A percentile compares a stretch with the other conserved stretches of the same genome.
Evolutionary conservation across 1,139 yeast genomes (phyloP).

Genomic region (Citeromyces siamensis): DNA sequence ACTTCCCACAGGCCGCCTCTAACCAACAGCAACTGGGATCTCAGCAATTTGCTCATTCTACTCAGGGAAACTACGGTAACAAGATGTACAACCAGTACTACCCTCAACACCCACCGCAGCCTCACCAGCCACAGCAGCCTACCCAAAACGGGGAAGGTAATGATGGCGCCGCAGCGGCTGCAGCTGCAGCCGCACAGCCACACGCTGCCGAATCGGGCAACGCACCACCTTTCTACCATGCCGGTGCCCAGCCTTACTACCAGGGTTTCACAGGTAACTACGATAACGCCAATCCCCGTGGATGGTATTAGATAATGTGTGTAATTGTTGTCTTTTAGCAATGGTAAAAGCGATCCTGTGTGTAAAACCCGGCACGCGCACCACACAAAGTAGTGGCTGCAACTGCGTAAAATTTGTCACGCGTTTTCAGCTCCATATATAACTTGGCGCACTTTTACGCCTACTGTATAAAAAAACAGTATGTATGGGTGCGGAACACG

Average conservation of each 20-base stretch:
- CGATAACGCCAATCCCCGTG: slow-evolving; percentile 11
- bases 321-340: background rate
- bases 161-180: slow-evolving; percentile 10
- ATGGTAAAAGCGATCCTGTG: background rate
- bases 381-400: slow-evolving; percentile 1
- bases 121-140: slow-evolving; percentile 1
- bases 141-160: too few species aligned
- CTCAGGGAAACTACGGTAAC: slow-evolving; percentile 4
- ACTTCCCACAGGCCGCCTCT: slow-evolving; percentile 5
- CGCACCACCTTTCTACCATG: slow-evolving; percentile 9
- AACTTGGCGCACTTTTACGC: too few species aligned
- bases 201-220: slow-evolving; percentile 10
- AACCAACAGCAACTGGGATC: slow-evolving; percentile 3
- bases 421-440: too few species aligned
- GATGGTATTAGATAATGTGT: slow-evolving; percentile 12
- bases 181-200: slow-evolving; percentile 8
- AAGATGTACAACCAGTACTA: slow-evolving; percentile 6
- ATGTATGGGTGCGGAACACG: too few species aligned
- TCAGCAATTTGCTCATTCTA: background rate
- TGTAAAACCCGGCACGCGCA: background rate
- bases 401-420: too few species aligned
- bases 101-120: slow-evolving; percentile 3
- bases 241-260: slow-evolving; percentile 6
- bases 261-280: slow-evolving; percentile 9
- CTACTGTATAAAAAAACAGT: too few species aligned